Base-by-base conservation (phyloP, 1,139 yeast species). In the Groenewaldozyma auringiensis region DNA sequence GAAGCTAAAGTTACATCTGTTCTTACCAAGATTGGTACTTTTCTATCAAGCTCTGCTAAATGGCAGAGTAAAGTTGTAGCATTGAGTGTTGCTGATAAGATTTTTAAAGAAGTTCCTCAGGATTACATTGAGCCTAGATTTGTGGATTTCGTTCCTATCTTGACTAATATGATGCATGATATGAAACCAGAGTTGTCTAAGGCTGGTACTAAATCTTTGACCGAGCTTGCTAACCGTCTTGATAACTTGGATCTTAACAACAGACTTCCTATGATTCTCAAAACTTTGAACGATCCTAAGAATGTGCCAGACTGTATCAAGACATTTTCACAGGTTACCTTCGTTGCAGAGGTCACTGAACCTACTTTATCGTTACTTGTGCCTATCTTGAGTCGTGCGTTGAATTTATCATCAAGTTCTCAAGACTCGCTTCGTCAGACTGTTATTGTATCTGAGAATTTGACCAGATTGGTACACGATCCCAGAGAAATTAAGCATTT, bases 321-420 rank as follows among this genome's bases (percentile, higher is more conserved):
- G 67, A 79, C 89, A 44, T 75, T 92, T 53, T 83, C 96, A 1
- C 85, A 94, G 41, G 97, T 92, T 46, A 92, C 98, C 0, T 92
- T 92, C 65, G 98, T 92, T 43, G 96, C 98, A 42, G 98, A 92
- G 70, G 98, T 92, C 52, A 92, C 97, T 16, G 97, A 89, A 68
- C 94, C 97, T 6, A 94, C 95, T 4, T 74, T 92, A 55, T 78
- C 97, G 3, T 70, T 92, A 49, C 74, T 92, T 57, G 96, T 87
- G 37, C 98, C 98, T 44, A 89, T 89, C 56, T 76, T 92, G 61
- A 92, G 82, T 65, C 86, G 92, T 64, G 92, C 97, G 2, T 75
- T 92, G 62, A 88, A 85, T 62, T 75, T 83, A 74, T 79, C 94
- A 14, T 84, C 95, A 1, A 83, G 95, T 3, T 82, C 96, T 14